phyloP scores from a whole-genome alignment of 129 eudicot genomes.

The Chrysanthemum makinoi region DNA sequence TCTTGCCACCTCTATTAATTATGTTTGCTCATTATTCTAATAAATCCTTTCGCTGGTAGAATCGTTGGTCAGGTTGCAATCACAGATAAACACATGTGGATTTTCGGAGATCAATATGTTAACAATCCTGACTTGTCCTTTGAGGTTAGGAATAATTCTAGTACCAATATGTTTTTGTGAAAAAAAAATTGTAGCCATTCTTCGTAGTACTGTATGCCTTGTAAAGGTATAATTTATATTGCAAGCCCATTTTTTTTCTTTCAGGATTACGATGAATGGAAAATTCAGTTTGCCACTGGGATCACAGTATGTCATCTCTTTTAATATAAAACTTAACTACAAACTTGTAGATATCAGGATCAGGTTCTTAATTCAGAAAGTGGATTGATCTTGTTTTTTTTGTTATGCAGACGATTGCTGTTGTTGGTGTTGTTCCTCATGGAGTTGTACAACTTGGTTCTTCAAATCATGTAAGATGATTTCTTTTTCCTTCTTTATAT shows the following conservation, averaged over 20 bases:
- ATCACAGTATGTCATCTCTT: constrained; percentile 53
- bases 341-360: constrained; percentile 1
- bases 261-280: constrained; percentile 79
- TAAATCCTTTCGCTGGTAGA: constrained; percentile 35
- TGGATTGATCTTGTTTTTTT: neutral
- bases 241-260: constrained; percentile 10
- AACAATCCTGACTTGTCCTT: constrained; percentile 39
- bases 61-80: constrained; percentile 78
- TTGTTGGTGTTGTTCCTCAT: constrained; percentile 75
- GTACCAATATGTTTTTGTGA: neutral
- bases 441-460: constrained; percentile 98
- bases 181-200: neutral
- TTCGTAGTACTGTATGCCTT: neutral
- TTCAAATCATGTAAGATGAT: constrained; percentile 50
- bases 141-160: constrained; percentile 53
- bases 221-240: neutral
- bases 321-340: neutral
- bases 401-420: constrained; percentile 74
- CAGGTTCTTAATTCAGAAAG: neutral
- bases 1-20: constrained; percentile 7
- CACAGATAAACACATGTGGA: constrained; percentile 82
- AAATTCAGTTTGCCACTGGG: constrained; percentile 78
- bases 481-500: neutral
- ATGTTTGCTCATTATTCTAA: no score
- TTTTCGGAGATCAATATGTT: constrained; percentile 50